Evolutionary conservation across 139 green algal genomes (phyloP), one percentile per base, ranked within the genome.

Genomic region (Chlorella sp.): DNA sequence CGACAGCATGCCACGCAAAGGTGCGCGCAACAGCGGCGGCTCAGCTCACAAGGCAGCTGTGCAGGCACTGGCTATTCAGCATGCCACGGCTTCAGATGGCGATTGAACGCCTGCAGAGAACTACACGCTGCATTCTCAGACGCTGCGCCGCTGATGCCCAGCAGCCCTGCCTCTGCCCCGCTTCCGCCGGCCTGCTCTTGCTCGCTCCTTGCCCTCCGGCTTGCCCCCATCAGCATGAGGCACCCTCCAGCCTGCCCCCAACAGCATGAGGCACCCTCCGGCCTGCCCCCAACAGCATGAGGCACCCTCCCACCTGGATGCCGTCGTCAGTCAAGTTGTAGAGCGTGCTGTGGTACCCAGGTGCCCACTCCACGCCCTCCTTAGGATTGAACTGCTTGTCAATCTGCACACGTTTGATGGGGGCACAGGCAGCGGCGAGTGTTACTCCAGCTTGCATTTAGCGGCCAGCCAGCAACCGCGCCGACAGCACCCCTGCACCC

Each of bases 261-360:
- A n/a, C 34, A 76, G 68, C 68, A 21, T 16, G 11, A 37, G 77
- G 19, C 39, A 21, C 32, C 24, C n/a, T 22, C 28, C 11, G 0
- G 68, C 19, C 32, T 36, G 24, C 68, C 68, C n/a, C n/a, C n/a
- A n/a, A n/a, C 34, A 76, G 68, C 68, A 21, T 16, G 11, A 37
- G 77, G 19, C 39, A 21, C 28, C 26, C 28, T 26, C 53, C 40
- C 71, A 89, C 91, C 84, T 93, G 87, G 1, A 97, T 94, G 1
- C 95, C 96, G 24, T 95, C 89, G 78, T 98, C 96, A 48, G 96
- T 98, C 18, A 97, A 81, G 89, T 97, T 96, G 91, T 98, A 98
- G 9, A 98, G 92, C 26, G 93, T 89, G 48, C 92, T 92, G 89
- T 98, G 96, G 88, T 98, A 98, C 69, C 53, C 40, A 5, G 84